Conservation (phyloP, 2,329 filamentous ascomycete species). For the Torrubiella hemipterigena region DNA sequence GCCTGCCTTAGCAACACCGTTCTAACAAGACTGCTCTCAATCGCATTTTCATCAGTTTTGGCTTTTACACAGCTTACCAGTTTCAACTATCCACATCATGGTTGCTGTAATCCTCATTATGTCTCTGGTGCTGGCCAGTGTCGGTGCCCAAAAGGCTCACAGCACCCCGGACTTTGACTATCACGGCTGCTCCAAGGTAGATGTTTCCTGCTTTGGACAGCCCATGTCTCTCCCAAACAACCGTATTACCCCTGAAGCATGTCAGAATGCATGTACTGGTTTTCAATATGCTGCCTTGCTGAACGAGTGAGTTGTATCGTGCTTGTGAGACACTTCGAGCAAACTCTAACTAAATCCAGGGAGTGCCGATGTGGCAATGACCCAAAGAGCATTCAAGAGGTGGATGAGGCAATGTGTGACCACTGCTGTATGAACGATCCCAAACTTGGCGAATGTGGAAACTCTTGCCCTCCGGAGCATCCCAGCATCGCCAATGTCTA, state of each 20-base stretch:
- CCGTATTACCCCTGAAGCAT: slow-evolving; percentile 13
- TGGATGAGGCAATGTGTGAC: slow-evolving; percentile 19
- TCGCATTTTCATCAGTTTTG: too few species aligned
- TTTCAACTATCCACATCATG: slow-evolving; percentile 6
- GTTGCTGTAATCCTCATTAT: slow-evolving; percentile 5
- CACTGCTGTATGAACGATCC: slow-evolving; percentile 16
- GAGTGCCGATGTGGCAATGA: slow-evolving; percentile 23
- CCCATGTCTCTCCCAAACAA: slow-evolving; percentile 12
- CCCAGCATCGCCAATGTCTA: slow-evolving; percentile 20
- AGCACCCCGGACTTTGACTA: slow-evolving; percentile 13
- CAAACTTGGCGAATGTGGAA: slow-evolving; percentile 20
- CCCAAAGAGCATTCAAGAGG: slow-evolving; percentile 12
- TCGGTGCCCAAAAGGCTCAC: slow-evolving; percentile 8
- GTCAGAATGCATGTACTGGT: slow-evolving; percentile 15
- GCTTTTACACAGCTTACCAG: slow-evolving; percentile 4
- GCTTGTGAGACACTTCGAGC: accelerated
- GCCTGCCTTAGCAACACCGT: too few species aligned
- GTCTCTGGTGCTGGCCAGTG: slow-evolving; percentile 4
- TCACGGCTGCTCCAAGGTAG: slow-evolving; percentile 15
- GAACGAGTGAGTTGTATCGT: slow-evolving; percentile 15
- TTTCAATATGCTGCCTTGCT: slow-evolving; percentile 16
- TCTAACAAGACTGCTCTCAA: too few species aligned
- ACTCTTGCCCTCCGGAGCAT: slow-evolving; percentile 14
- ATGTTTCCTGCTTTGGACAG: slow-evolving; percentile 13
- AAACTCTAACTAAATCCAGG: slow-evolving; percentile 11